Evolutionary conservation across 768 basidiomycete species (phyloP).

Genomic region (Podaxis pistillaris): DNA sequence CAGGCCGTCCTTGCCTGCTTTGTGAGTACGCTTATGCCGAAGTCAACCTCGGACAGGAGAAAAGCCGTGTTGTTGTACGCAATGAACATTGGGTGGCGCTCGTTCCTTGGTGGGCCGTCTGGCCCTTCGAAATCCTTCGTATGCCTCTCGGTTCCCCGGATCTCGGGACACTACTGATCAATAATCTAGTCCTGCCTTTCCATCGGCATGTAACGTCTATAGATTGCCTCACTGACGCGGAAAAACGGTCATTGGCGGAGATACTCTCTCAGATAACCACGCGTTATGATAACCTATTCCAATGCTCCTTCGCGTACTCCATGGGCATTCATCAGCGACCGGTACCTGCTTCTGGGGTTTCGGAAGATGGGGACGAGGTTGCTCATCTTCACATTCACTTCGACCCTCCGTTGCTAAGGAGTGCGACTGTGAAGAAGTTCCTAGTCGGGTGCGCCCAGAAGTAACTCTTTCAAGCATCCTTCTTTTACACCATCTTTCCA

Average conservation of each 20-base stretch:
- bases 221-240: slow-evolving; percentile 53
- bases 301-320: slow-evolving; percentile 88
- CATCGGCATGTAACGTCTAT: slow-evolving; percentile 78
- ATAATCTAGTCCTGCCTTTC: slow-evolving; percentile 64
- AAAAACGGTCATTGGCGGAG: slow-evolving; percentile 63
- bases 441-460: slow-evolving; percentile 69
- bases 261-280: slow-evolving; percentile 63
- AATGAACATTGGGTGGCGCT: slow-evolving; percentile 81
- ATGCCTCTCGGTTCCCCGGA: slow-evolving; percentile 19
- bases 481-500: slow-evolving; percentile 24
- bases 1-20: slow-evolving; percentile 65
- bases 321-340: slow-evolving; percentile 94
- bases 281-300: slow-evolving; percentile 78
- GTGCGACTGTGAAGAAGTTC: slow-evolving; percentile 83
- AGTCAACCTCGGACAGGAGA: slow-evolving; percentile 33
- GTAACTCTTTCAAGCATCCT: slow-evolving; percentile 6
- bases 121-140: slow-evolving; percentile 89
- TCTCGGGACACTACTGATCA: slow-evolving; percentile 1
- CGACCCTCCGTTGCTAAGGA: slow-evolving; percentile 79
- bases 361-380: slow-evolving; percentile 45
- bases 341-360: slow-evolving; percentile 37
- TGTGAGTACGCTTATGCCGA: slow-evolving; percentile 81
- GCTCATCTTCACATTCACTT: slow-evolving; percentile 90
- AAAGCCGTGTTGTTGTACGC: slow-evolving; percentile 60
- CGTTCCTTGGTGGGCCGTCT: slow-evolving; percentile 94